A percentile compares a stretch with the other conserved stretches of the same genome.
Evolutionary conservation across 768 basidiomycete species (phyloP).

Genomic region (Termitomyces sp.): DNA sequence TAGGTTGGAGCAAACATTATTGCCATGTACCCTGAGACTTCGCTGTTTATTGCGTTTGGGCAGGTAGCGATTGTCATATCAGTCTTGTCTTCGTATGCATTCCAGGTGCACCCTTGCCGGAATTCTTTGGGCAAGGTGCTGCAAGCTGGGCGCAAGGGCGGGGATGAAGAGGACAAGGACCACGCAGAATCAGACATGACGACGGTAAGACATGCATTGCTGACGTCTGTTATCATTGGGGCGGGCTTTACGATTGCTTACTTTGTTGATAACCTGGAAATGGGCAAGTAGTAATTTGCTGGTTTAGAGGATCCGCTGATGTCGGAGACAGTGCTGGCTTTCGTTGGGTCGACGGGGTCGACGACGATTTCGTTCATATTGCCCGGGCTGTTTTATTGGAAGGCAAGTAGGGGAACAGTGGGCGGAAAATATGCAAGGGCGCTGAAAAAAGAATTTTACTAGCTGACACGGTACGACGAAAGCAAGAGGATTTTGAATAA

Average conservation of each 20-base stretch:
- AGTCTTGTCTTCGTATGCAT: constrained; percentile 88
- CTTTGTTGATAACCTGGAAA: constrained; percentile 68
- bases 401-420: constrained; percentile 38
- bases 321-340: constrained; percentile 67
- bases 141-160: constrained; percentile 31
- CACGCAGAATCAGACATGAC: constrained; percentile 61
- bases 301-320: constrained; percentile 6
- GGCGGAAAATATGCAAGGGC: background rate
- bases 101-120: constrained; percentile 92
- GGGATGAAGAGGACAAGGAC: constrained; percentile 40
- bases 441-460: background rate
- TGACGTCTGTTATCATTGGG: constrained; percentile 63
- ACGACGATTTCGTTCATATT: constrained; percentile 97
- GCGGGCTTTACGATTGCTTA: constrained; percentile 70
- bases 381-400: constrained; percentile 91
- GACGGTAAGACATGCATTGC: constrained; percentile 54
- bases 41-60: constrained; percentile 88
- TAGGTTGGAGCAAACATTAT: constrained; percentile 91
- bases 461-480: constrained; percentile 69
- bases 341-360: constrained; percentile 95
- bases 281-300: constrained; percentile 46
- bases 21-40: constrained; percentile 89
- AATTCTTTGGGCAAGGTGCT: constrained; percentile 92
- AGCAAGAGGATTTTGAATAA: constrained; percentile 47
- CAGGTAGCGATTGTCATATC: constrained; percentile 89